Percentiles rank a stretch among this genome's conserved stretches.
Conservation (phyloP, 2,329 filamentous ascomycete species). For the Trichophyton mentagrophytes region DNA sequence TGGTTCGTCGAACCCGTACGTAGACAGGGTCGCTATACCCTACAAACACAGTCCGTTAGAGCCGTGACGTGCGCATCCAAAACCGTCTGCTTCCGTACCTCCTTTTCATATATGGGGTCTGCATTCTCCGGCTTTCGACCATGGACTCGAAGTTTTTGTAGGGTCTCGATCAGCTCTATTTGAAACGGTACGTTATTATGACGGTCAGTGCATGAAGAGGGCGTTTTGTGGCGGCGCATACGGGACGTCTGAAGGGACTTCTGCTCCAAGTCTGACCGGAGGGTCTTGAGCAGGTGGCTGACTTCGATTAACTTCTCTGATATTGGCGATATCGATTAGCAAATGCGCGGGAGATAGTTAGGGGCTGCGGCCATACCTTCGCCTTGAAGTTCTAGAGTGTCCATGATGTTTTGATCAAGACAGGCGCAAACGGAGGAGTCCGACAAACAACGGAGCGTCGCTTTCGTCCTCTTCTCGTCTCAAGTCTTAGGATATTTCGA, state of each 20-base stretch:
- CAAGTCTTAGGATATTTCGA: neutral
- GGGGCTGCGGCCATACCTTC: constrained; percentile 6
- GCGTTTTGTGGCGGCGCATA: constrained; percentile 29
- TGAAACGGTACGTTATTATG: neutral
- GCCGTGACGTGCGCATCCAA: neutral
- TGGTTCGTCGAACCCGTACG: constrained; percentile 58
- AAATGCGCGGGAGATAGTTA: neutral
- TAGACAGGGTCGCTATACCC: constrained; percentile 61
- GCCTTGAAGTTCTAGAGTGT: constrained; percentile 12
- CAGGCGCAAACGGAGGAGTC: too few species aligned
- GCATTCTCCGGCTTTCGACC: constrained; percentile 60
- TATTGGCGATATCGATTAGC: neutral
- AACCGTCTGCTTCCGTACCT: constrained; percentile 38
- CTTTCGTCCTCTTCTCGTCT: neutral
- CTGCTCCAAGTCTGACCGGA: constrained; percentile 51
- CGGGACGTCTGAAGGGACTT: constrained; percentile 47
- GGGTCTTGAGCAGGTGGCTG: constrained; percentile 47
- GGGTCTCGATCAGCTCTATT: constrained; percentile 28
- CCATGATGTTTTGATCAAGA: constrained; percentile 6
- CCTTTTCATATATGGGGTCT: constrained; percentile 70
- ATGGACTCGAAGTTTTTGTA: constrained; percentile 60
- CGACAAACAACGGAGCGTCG: neutral
- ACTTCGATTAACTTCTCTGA: constrained; percentile 58
- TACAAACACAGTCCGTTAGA: constrained; percentile 25
- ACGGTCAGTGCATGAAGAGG: neutral